phyloP scores from a whole-genome alignment of 1,284 basidiomycete species.

The Heterobasidion annosum region DNA sequence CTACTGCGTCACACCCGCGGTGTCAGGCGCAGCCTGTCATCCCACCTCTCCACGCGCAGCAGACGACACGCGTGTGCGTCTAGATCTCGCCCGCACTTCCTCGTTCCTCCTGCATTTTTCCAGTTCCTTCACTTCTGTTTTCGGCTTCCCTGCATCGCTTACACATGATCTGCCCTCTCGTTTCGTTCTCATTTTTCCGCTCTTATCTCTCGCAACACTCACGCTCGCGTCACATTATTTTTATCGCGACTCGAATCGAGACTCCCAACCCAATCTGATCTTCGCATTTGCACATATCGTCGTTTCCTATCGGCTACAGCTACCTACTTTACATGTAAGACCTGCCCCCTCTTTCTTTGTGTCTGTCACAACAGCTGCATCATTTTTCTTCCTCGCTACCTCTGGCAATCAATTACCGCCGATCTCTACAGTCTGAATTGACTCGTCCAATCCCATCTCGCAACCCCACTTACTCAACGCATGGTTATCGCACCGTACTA shows the following conservation, averaged over 20 bases:
- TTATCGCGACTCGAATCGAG: not conserved
- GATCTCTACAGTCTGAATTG: too few species aligned
- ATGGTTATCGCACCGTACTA: too few species aligned
- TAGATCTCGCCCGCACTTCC: conserved; percentile 2
- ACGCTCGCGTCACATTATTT: not conserved
- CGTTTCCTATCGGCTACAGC: too few species aligned
- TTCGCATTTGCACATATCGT: not conserved
- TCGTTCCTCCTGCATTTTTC: not conserved
- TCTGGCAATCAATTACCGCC: too few species aligned
- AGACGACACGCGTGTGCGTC: conserved; percentile 7
- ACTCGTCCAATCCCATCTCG: too few species aligned
- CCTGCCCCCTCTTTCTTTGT: too few species aligned
- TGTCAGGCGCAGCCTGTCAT: conserved; percentile 5
- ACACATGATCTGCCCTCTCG: not conserved
- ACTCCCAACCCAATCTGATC: not conserved
- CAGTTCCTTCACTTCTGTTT: not conserved
- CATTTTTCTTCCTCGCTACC: too few species aligned
- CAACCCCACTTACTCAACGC: too few species aligned
- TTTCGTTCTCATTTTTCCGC: not conserved
- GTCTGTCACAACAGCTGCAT: too few species aligned
- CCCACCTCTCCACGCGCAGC: conserved; percentile 8
- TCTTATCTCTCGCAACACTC: not conserved
- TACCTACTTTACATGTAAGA: too few species aligned
- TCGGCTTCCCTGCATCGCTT: not conserved
- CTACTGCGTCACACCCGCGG: conserved; percentile 3